Conservation (phyloP, 2,329 filamentous ascomycete species). For the Botrytis deweyae region DNA sequence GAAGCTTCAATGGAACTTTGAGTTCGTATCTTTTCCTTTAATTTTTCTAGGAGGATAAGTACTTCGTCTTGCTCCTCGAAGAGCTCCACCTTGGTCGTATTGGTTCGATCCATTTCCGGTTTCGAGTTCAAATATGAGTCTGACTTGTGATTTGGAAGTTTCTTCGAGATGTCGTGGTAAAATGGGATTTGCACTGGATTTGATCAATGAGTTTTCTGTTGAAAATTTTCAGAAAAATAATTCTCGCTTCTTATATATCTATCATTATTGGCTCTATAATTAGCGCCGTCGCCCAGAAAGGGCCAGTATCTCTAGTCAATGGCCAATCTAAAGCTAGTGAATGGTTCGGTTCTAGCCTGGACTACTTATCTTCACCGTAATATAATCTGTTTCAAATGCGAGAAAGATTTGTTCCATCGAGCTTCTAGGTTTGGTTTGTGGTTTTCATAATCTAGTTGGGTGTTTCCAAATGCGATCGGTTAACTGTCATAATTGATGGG, state of each 20-base stretch:
- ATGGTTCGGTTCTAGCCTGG: not conserved
- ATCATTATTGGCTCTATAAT: not conserved
- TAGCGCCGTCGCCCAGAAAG: not conserved
- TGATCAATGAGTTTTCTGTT: not conserved
- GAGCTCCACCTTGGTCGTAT: not conserved
- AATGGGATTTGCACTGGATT: no score
- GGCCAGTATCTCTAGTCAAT: not conserved
- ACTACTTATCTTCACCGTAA: not conserved
- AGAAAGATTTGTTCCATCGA: not conserved
- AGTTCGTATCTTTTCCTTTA: not conserved
- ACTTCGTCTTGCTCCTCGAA: not conserved
- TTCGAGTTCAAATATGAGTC: not conserved
- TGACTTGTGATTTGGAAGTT: not conserved
- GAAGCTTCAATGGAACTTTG: not conserved
- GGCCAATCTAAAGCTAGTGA: not conserved
- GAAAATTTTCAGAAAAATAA: not conserved
- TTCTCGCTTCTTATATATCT: not conserved
- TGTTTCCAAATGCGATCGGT: not conserved
- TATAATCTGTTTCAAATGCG: no score
- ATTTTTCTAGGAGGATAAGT: no score
- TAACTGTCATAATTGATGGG: not conserved
- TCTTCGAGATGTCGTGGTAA: not conserved
- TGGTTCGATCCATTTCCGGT: not conserved
- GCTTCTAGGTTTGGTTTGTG: not conserved
- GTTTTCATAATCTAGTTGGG: not conserved